Percentiles rank a stretch among this genome's conserved stretches.
These are phyloP conservation scores for Leucocoprinus sp. DNA, from an alignment of 768 basidiomycete genomes.

Conservation along the genomic window DNA sequence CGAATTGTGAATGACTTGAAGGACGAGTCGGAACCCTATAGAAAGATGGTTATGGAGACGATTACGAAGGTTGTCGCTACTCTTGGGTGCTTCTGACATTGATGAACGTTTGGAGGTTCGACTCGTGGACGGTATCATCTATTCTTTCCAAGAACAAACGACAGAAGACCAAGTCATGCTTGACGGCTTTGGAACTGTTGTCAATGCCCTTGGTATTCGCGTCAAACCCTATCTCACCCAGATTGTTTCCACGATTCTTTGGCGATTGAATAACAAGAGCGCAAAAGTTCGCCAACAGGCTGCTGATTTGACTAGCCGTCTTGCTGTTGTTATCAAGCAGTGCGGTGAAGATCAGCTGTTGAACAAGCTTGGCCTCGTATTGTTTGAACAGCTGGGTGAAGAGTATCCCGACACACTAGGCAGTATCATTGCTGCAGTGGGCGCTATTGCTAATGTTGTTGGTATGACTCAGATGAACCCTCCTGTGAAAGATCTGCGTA, in stretches of 20 bases:
- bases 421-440: slow-evolving; percentile 98
- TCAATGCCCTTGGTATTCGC: slow-evolving; percentile 91
- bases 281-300: slow-evolving; percentile 99
- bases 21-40: slow-evolving; percentile 83
- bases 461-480: slow-evolving; percentile 99
- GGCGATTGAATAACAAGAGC: slow-evolving; percentile 99
- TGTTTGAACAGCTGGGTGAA: slow-evolving; percentile 98
- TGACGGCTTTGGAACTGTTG: slow-evolving; percentile 96
- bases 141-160: slow-evolving; percentile 99
- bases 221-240: slow-evolving; percentile 98
- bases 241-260: slow-evolving; percentile 97
- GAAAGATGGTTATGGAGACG: slow-evolving; percentile 99
- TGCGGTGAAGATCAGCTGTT: slow-evolving; percentile 95
- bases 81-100: slow-evolving; percentile 93
- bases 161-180: slow-evolving; percentile 99
- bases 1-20: slow-evolving; percentile 84
- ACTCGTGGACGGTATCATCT: slow-evolving; percentile 97
- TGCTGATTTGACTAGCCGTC: slow-evolving; percentile 92
- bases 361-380: slow-evolving; percentile 91
- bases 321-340: slow-evolving; percentile 97
- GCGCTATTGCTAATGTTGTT: slow-evolving; percentile 98
- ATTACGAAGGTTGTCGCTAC: slow-evolving; percentile 94
- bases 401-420: slow-evolving; percentile 99
- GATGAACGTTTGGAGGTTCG: slow-evolving; percentile 93
- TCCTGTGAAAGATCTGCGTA: slow-evolving; percentile 95